Evolutionary conservation across 2,329 filamentous ascomycete genomes (phyloP), one percentile per base, ranked within the genome.

Genomic region (Xylariaceae sp.): DNA sequence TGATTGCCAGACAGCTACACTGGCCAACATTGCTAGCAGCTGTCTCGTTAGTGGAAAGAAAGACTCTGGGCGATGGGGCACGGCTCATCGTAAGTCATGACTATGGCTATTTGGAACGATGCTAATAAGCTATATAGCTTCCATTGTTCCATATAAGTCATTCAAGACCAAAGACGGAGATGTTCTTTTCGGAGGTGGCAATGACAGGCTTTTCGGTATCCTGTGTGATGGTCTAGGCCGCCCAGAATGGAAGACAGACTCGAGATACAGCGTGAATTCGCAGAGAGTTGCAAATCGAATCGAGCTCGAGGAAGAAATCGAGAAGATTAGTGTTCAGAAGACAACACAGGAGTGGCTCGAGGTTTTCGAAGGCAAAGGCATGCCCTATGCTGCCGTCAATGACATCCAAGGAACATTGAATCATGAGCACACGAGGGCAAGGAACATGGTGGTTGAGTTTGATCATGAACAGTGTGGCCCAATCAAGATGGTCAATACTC

Each of bases 321-420:
- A 96, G 64, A 73, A 73, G 1, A 76, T 89, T 41, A 95, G 89
- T 0, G 73, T 72, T 47, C 82, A 83, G 47, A 90, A 85, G 72
- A 95, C 89, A 3, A 99, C 94, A 0, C 73, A 85, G 57, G 85
- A 96, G 65, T 97, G 94, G 92, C 75, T 97, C 3, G 80, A 86
- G 1, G 74, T 91, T 1, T 85, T 96, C 40, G 90, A 96, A 62
- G 90, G 89, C n/a, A 87, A 81, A 51, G 94, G 94, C 5, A 85
- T 99, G 85, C 94, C 94, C 0, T 99, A 94, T 63, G 88, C 92
- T 1, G 90, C 92, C 1, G 87, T 99, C 59, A 99, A 97, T 64
- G 92, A 99, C 64, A 83, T 99, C 7, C 87, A 94, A 67, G 81
- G 77, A 17, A 89, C 94, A 0, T 73, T 99, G 45, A 85, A 87